Base-by-base conservation (phyloP, 768 basidiomycete species). In the Mycena pura region DNA sequence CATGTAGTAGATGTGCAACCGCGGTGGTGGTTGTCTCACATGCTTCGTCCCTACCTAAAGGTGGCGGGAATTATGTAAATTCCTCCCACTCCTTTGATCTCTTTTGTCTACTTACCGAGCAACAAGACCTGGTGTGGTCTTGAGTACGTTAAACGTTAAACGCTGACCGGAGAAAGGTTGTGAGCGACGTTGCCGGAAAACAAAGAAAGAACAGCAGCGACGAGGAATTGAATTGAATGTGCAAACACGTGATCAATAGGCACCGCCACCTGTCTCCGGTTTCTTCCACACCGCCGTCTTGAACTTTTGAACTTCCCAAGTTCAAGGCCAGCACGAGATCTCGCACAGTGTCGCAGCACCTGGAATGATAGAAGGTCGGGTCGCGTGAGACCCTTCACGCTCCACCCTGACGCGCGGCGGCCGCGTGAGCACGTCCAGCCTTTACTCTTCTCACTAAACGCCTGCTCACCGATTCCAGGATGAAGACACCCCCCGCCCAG, bases 381-480 rank as follows among this genome's bases (percentile, higher is more conserved):
- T 51, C 49, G 36, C 49, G 39, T 51, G 49, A 51, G 36, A 51
- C 36, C 49, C 49, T 53, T 53, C 51, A 31, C 40, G 40, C 51
- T 53, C 51, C 29, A 43, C 51, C 29, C 25, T 53, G 39, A 43
- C 40, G 51, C 40, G 31, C 52, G 52, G 50, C 41, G 29, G 19
- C 41, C 50, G n/a, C n/a, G n/a, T 14, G 25, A 45, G 53, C 53
- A 55, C 53, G 43, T 55, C 43, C 32, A 55, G n/a, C 53, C 43
- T 55, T 54, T 44, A 45, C 53, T 55, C 32, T 55, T 44, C 53
- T 55, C 5, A 55, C 53, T 45, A 32, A 36, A 55, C 43, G 53
- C n/a, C n/a, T 21, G 43, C 53, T 44, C 53, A 55, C 53, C 53
- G 43, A 55, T 17, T 45, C 24, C 9, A 45, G 53, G 53, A 54